A percentile compares a stretch with the other conserved stretches of the same genome.
phyloP scores from a whole-genome alignment of 75 land plant genomes.

The Pinus tabuliformis region DNA sequence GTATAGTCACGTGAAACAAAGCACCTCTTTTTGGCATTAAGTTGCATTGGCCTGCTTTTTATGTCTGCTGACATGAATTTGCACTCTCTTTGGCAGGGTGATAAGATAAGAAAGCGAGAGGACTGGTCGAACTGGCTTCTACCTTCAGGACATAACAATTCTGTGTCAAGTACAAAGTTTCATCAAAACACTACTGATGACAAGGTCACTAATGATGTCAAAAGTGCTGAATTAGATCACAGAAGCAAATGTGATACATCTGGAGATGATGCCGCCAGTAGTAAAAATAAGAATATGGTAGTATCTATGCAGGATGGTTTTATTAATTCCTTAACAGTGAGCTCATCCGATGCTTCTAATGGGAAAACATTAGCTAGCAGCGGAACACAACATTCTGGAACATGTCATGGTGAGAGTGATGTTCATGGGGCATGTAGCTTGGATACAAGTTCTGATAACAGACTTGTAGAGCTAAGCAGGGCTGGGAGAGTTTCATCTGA shows the following conservation, averaged over 20 bases:
- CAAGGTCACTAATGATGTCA: neutral
- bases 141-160: conserved; percentile 21
- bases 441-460: neutral
- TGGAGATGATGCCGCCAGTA: neutral
- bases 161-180: conserved; percentile 5
- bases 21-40: neutral
- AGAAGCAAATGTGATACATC: neutral
- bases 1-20: neutral
- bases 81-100: conserved; percentile 45
- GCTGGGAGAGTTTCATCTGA: neutral
- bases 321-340: conserved; percentile 5
- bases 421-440: neutral
- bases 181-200: neutral
- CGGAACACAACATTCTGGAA: neutral
- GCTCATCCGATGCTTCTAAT: conserved; percentile 1
- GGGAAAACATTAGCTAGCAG: neutral
- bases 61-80: neutral
- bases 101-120: conserved; percentile 73
- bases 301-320: neutral
- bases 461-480: neutral
- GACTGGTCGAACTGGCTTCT: conserved; percentile 78
- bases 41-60: neutral
- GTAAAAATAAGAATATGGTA: neutral
- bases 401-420: neutral
- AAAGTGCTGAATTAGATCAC: conserved; percentile 13